Conservation (phyloP, 208 protist species). For the Acanthamoeba healyi region DNA sequence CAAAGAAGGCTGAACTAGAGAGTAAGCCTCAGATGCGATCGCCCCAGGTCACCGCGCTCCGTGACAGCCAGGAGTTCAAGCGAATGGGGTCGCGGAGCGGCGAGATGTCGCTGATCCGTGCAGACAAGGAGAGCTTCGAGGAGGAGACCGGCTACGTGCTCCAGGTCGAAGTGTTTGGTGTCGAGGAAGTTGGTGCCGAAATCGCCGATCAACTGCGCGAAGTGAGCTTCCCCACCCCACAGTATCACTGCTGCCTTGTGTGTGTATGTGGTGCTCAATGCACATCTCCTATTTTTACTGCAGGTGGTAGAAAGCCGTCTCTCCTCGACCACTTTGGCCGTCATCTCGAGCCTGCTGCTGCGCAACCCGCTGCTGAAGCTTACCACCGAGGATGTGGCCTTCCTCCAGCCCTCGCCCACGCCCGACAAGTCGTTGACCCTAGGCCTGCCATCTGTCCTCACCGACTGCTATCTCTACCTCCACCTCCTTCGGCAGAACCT, state of each 20-base stretch:
- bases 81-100: not conserved
- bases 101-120: not conserved
- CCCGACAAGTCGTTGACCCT: not conserved
- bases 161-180: slow-evolving; percentile 70
- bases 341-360: slow-evolving; percentile 69
- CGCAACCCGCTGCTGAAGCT: slow-evolving; percentile 74
- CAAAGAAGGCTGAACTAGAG: not conserved
- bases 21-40: not conserved
- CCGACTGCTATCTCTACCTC: slow-evolving; percentile 68
- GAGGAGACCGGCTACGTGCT: slow-evolving; percentile 48
- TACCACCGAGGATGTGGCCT: slow-evolving; percentile 62
- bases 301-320: slow-evolving; percentile 65
- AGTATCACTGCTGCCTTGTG: not conserved
- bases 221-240: not conserved
- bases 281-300: no score
- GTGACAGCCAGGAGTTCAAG: slow-evolving; percentile 20
- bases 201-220: slow-evolving; percentile 68
- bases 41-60: not conserved
- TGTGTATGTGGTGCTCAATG: no score
- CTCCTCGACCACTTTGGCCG: slow-evolving; percentile 13
- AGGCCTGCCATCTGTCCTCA: slow-evolving; percentile 13
- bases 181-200: slow-evolving; percentile 62
- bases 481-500: slow-evolving; percentile 71
- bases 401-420: slow-evolving; percentile 3
- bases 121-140: not conserved